Conservation (phyloP, 371 early-diverging fungal genomes). For the Parasitella parasitica region DNA sequence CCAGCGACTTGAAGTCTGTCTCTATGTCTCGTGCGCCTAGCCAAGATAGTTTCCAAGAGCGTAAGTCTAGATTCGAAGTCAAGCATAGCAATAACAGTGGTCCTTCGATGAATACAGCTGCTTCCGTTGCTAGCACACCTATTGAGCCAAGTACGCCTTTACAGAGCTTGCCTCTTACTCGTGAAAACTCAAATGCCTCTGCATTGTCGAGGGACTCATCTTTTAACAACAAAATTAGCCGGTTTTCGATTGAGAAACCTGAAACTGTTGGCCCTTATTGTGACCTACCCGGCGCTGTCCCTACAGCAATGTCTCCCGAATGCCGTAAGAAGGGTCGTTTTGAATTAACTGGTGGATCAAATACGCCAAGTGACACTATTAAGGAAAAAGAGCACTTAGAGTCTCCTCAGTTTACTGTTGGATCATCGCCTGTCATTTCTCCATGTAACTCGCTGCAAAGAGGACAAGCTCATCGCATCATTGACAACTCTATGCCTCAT, state of each 20-base stretch:
- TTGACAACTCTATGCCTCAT: slow-evolving; percentile 16
- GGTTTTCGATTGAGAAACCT: slow-evolving; percentile 33
- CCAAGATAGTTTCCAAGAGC: slow-evolving; percentile 22
- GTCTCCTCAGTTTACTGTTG: slow-evolving; percentile 16
- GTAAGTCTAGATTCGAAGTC: slow-evolving; percentile 31
- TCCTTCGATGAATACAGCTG: background rate
- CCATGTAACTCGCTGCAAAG: slow-evolving; percentile 32
- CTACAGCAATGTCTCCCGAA: slow-evolving; percentile 12
- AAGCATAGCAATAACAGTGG: slow-evolving; percentile 15
- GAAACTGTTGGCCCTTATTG: background rate
- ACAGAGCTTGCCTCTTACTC: slow-evolving; percentile 23
- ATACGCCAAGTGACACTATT: background rate
- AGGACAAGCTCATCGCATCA: slow-evolving; percentile 31
- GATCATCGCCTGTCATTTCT: slow-evolving; percentile 24
- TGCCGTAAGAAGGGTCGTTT: slow-evolving; percentile 35
- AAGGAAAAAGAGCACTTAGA: background rate
- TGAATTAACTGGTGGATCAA: slow-evolving; percentile 29
- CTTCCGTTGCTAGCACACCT: background rate
- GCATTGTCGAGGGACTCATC: slow-evolving; percentile 17
- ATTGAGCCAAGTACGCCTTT: background rate
- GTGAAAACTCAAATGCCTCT: slow-evolving; percentile 25
- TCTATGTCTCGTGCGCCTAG: slow-evolving; percentile 15
- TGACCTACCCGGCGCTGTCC: background rate
- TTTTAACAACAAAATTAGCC: slow-evolving; percentile 20
- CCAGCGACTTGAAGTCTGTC: background rate